A percentile compares a stretch with the other conserved stretches of the same genome.
phyloP scores from a whole-genome alignment of 2,329 filamentous ascomycete species.

The Aspergillus felis region DNA sequence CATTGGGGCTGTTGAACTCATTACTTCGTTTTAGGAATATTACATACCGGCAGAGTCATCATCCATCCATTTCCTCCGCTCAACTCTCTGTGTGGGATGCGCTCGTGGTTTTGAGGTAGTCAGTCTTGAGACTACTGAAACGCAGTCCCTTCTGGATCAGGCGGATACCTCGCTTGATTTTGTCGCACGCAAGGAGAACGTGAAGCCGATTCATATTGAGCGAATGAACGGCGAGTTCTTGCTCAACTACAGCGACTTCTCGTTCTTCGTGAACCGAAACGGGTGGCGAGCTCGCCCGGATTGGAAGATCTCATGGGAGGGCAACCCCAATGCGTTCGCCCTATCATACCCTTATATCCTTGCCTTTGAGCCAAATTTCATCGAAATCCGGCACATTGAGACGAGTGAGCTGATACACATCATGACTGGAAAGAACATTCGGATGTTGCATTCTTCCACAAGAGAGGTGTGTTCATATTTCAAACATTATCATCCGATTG shows the following conservation, averaged over 20 bases:
- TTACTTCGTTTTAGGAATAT: slow-evolving; percentile 63
- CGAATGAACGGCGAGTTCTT: slow-evolving; percentile 95
- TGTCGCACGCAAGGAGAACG: slow-evolving; percentile 86
- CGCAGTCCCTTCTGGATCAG: slow-evolving; percentile 92
- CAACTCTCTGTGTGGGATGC: slow-evolving; percentile 93
- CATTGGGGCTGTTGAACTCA: slow-evolving; percentile 1
- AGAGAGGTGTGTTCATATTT: slow-evolving; percentile 69
- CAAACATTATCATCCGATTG: neutral
- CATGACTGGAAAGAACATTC: slow-evolving; percentile 91
- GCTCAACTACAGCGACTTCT: slow-evolving; percentile 97
- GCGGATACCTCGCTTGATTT: slow-evolving; percentile 98
- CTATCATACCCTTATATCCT: slow-evolving; percentile 96
- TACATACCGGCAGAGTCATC: slow-evolving; percentile 99
- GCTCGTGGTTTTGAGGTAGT: slow-evolving; percentile 96
- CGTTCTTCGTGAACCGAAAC: slow-evolving; percentile 98
- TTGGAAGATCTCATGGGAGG: slow-evolving; percentile 98
- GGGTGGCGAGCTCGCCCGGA: slow-evolving; percentile 94
- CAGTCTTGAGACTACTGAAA: slow-evolving; percentile 93
- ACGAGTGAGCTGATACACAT: slow-evolving; percentile 88
- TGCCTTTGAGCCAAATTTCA: slow-evolving; percentile 95
- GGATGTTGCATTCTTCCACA: slow-evolving; percentile 95
- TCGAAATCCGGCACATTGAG: slow-evolving; percentile 93
- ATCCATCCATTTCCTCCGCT: slow-evolving; percentile 95
- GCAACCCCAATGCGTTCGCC: slow-evolving; percentile 84
- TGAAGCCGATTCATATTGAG: slow-evolving; percentile 95